Base-by-base conservation (phyloP, 2,329 filamentous ascomycete species). In the Lachnellula arida region DNA sequence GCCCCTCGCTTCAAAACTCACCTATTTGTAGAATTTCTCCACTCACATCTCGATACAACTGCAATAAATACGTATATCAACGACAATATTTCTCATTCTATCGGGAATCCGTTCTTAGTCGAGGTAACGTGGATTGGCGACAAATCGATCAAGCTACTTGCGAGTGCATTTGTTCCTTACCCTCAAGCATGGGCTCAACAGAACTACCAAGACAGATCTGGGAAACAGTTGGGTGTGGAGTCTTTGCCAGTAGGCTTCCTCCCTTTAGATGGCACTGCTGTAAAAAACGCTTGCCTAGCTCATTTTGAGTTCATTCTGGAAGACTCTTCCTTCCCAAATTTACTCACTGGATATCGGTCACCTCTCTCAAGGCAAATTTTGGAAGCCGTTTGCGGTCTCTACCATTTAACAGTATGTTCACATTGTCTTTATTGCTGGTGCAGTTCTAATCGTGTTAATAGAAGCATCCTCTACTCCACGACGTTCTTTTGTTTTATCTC, bases 171-270 rank as follows among this genome's bases (percentile, higher is more conserved):
- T 34, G 46, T 53, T 11, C 50, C 58, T 15, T 44, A 35, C 28
- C 35, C 53, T 22, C 44, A 58, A 23, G 46, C 55, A 12, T 23
- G 17, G 11, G 43, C 51, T 22, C 51, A 52, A 48, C 32, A 49
- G 25, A 54, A 32, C 4, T 64, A 61, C 32, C 49, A 59, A 22
- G 52, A 35, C 23, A 23, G 39, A 22, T 23, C 54, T 25, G 55
- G 58, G 22, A 25, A 56, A 19, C 9, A 32, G 4, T 48, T 62
- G 12, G 52, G 55, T 9, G 58, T 62, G 5, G 54, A 55, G n/a
- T 64, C 62, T 5, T 48, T 64, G 15, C 60, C 58, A 3, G 44
- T 64, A 42, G 62, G 58, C 2, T 19, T 64, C n/a, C 43, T 39
- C 14, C 39, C 40, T 12, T 15, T 11, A 12, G 42, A 52, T 15